Evolutionary conservation across 2,329 filamentous ascomycete species (phyloP).

Genomic region (Neocatenulostroma microsporum): DNA sequence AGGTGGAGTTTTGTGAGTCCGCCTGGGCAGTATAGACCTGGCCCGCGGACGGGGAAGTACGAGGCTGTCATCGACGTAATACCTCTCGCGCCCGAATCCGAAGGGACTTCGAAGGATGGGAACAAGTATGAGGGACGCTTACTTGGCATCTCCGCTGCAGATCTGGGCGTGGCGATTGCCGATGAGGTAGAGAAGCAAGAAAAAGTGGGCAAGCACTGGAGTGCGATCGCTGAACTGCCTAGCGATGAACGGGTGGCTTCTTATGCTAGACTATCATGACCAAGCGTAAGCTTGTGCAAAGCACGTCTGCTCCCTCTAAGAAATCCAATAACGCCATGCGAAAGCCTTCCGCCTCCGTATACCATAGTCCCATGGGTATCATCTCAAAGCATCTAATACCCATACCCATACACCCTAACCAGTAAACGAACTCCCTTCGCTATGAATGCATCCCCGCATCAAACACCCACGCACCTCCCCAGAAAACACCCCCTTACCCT

Average conservation of each 20-base stretch:
- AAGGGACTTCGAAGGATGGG: background rate
- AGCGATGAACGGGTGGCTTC: background rate
- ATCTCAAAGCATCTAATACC: too few species aligned
- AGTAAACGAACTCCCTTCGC: too few species aligned
- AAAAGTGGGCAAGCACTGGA: constrained; percentile 10
- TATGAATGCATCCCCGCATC: too few species aligned
- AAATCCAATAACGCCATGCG: too few species aligned
- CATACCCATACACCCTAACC: too few species aligned
- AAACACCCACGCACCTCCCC: too few species aligned
- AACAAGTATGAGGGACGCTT: constrained; percentile 9
- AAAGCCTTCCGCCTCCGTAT: background rate
- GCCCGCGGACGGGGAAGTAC: constrained; percentile 9
- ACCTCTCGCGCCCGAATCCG: constrained; percentile 1
- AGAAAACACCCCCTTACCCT: too few species aligned
- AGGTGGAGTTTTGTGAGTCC: constrained; percentile 8
- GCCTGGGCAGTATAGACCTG: constrained; percentile 6
- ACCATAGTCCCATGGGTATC: constrained; percentile 1
- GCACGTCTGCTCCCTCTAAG: too few species aligned
- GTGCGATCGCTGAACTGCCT: constrained; percentile 3
- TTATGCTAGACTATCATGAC: constrained; percentile 4
- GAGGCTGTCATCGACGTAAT: constrained; percentile 1
- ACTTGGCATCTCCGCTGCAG: constrained; percentile 6
- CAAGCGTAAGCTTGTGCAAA: background rate
- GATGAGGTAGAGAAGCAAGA: constrained; percentile 10
- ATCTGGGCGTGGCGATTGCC: constrained; percentile 7